These are phyloP conservation scores for Chlamydomonas applanata DNA, from an alignment of 139 green algal species.

Conservation along the genomic window DNA sequence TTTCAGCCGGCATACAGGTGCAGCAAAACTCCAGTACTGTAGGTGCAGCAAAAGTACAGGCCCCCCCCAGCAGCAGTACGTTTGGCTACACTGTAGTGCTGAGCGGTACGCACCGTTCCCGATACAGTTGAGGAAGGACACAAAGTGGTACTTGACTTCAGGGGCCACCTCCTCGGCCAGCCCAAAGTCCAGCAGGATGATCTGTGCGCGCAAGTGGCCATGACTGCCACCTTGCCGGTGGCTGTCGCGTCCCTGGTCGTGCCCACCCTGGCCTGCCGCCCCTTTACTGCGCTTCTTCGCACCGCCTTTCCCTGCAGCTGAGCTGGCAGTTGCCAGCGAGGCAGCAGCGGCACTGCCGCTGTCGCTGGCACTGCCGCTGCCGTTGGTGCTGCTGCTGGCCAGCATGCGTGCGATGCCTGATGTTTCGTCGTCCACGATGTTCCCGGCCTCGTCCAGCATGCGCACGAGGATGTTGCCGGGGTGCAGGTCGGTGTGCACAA, in stretches of 20 bases:
- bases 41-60: not conserved
- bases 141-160: constrained; percentile 76
- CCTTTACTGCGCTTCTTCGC: not conserved
- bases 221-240: not conserved
- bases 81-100: not conserved
- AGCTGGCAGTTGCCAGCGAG: not conserved
- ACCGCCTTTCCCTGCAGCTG: too few relatives aligned
- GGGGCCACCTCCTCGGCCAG: constrained; percentile 81
- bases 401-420: constrained; percentile 2
- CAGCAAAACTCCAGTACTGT: too few relatives aligned
- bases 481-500: constrained; percentile 92
- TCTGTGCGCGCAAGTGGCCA: constrained; percentile 38
- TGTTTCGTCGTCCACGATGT: not conserved
- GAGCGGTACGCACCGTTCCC: not conserved
- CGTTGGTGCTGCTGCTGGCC: constrained; percentile 21
- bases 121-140: constrained; percentile 76
- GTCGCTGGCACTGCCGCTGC: constrained; percentile 28
- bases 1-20: too few relatives aligned
- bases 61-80: not conserved
- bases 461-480: constrained; percentile 93
- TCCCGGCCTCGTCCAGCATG: constrained; percentile 16
- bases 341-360: constrained; percentile 8
- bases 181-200: constrained; percentile 86
- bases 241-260: too few relatives aligned
- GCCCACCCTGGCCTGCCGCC: too few relatives aligned